These are phyloP conservation scores for Dissophora globulifera DNA, from an alignment of 192 early-diverging fungal species.

Conservation along the genomic window DNA sequence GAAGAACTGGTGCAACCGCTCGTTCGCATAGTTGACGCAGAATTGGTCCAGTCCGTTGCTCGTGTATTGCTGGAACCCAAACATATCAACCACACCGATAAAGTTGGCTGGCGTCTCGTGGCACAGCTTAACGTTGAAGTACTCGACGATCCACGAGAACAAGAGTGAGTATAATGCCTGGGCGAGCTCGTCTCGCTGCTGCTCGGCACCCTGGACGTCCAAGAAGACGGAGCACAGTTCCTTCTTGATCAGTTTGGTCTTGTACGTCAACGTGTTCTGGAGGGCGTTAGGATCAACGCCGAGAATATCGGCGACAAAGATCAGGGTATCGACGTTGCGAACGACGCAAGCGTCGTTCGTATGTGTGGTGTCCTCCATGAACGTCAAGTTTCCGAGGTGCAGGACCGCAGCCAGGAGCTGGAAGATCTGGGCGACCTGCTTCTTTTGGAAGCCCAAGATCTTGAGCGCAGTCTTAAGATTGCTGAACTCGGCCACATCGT, in stretches of 20 bases:
- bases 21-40: constrained; percentile 86
- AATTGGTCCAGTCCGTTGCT: constrained; percentile 76
- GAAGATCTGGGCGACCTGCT: constrained; percentile 87
- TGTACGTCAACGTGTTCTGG: constrained; percentile 81
- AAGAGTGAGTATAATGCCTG: constrained; percentile 84
- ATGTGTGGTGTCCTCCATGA: constrained; percentile 71
- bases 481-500: constrained; percentile 70
- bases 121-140: constrained; percentile 85
- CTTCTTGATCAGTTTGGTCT: constrained; percentile 84
- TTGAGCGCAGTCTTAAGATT: constrained; percentile 86
- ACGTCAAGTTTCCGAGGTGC: constrained; percentile 89
- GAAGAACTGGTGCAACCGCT: constrained; percentile 84
- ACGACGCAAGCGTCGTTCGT: constrained; percentile 81
- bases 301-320: constrained; percentile 84
- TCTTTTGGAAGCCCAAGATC: constrained; percentile 83
- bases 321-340: constrained; percentile 78
- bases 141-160: constrained; percentile 87
- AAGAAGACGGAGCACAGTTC: constrained; percentile 87
- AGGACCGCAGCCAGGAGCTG: constrained; percentile 86
- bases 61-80: constrained; percentile 73
- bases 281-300: constrained; percentile 79
- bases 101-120: constrained; percentile 74
- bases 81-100: constrained; percentile 87
- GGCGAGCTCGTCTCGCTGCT: constrained; percentile 78
- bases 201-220: constrained; percentile 73